Evolutionary conservation across 2,329 filamentous ascomycete species (phyloP).

Genomic region (Talaromyces islandicus): DNA sequence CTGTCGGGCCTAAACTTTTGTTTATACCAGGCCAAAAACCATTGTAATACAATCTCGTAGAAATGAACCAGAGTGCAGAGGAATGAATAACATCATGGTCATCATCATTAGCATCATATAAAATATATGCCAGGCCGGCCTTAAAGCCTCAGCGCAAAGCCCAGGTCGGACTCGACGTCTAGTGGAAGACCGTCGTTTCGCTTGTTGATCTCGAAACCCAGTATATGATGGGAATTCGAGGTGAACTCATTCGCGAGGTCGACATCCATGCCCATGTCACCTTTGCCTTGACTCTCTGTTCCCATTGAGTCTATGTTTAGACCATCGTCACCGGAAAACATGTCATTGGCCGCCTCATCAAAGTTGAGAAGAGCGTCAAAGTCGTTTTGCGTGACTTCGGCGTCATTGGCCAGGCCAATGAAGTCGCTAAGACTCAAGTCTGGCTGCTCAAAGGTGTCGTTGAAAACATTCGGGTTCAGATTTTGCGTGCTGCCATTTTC

Average conservation of each 20-base stretch:
- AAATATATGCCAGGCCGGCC: background rate
- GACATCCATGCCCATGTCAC: background rate
- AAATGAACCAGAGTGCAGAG: background rate
- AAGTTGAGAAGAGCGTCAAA: conserved; percentile 43
- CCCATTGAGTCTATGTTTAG: background rate
- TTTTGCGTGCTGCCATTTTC: conserved; percentile 37
- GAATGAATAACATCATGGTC: background rate
- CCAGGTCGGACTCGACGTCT: conserved; percentile 7
- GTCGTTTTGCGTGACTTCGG: conserved; percentile 40
- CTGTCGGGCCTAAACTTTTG: background rate
- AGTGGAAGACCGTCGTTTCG: conserved; percentile 5
- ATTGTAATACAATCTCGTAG: background rate
- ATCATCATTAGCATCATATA: background rate
- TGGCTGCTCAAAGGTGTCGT: conserved; percentile 14
- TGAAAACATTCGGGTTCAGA: conserved; percentile 25
- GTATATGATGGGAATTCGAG: background rate
- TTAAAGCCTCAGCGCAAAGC: conserved; percentile 8
- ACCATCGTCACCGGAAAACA: conserved; percentile 26
- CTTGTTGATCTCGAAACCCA: conserved; percentile 5
- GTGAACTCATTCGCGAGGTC: background rate
- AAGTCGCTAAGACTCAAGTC: conserved; percentile 35
- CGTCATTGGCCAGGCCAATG: conserved; percentile 40
- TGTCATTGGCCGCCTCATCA: conserved; percentile 33
- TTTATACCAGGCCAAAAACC: background rate
- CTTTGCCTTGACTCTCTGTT: background rate